Evolutionary conservation across 139 green algal species (phyloP), one percentile per base, ranked within the genome.

Genomic region (Tetradesmus lagerheimii): DNA sequence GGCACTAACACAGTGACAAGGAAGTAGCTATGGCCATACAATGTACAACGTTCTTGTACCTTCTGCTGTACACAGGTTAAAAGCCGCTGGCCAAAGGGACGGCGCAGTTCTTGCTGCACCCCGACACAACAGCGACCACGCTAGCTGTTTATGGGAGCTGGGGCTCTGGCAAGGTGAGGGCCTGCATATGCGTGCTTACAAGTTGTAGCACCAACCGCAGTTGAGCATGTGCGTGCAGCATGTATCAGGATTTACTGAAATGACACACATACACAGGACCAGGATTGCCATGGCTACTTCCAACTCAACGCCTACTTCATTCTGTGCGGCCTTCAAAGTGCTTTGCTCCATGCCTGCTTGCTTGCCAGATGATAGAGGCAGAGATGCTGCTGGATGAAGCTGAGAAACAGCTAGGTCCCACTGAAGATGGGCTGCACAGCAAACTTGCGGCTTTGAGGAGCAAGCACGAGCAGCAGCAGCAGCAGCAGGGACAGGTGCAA

Each of bases 351-450:
- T 85, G 79, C n/a, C n/a, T n/a, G n/a, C n/a, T n/a, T n/a, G n/a
- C n/a, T n/a, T n/a, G n/a, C n/a, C 64, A 64, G 38, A 9, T 85
- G 41, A 16, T 85, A 25, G 79, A 85, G 38, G 37, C 20, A 64
- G 35, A 85, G 37, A 62, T 85, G 79, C 43, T 66, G 37, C 79
- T 85, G 23, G 35, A 71, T n/a, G 79, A 35, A 85, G 79, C 79
- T 35, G 37, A 6, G 14, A 29, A 85, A 16, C 79, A 85, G 25
- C n/a, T n/a, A n/a, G n/a, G n/a, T n/a, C n/a, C n/a, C n/a, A n/a
- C n/a, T n/a, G n/a, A n/a, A n/a, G n/a, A n/a, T 31, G 31, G 11
- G 18, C 20, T 62, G 79, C n/a, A 23, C 64, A 66, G 1, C 35
- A 34, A 5, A 9, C 79, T 35, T n/a, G 43, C 12, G 37, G n/a